phyloP scores from a whole-genome alignment of 176 grass and related monocot genomes.

The Stipa capillata region DNA sequence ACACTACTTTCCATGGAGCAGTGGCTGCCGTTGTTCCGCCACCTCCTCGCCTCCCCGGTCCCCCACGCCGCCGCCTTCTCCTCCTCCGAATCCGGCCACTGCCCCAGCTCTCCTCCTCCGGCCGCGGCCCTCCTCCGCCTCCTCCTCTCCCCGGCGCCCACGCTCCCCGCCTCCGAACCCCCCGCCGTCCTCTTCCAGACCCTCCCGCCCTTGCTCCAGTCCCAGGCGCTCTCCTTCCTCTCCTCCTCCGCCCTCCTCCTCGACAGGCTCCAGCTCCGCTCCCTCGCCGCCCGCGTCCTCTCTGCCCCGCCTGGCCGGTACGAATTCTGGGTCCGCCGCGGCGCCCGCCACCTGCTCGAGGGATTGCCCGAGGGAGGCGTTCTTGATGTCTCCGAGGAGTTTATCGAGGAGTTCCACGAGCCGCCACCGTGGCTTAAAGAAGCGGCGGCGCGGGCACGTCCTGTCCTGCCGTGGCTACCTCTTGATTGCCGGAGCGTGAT shows the following conservation, averaged over 20 bases:
- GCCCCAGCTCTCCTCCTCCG: constrained; percentile 6
- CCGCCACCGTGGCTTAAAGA: constrained; percentile 46
- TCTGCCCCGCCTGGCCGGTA: not conserved
- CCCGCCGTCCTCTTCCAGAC: constrained; percentile 49
- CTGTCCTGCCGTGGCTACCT: constrained; percentile 55
- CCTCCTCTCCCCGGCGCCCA: constrained; percentile 25
- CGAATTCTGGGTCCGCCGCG: constrained; percentile 36
- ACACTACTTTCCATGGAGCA: constrained; percentile 36
- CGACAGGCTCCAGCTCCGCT: constrained; percentile 19
- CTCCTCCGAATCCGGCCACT: not conserved
- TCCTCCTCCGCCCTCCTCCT: constrained; percentile 28
- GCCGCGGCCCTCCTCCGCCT: constrained; percentile 27
- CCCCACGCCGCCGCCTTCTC: constrained; percentile 33
- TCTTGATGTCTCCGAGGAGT: not conserved
- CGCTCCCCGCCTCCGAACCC: constrained; percentile 12
- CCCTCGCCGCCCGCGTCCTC: constrained; percentile 27
- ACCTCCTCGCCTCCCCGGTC: constrained; percentile 35
- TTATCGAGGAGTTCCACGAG: constrained; percentile 33
- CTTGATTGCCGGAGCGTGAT: constrained; percentile 23
- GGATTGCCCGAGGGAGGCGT: constrained; percentile 30
- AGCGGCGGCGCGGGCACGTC: not conserved
- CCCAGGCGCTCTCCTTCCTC: constrained; percentile 71
- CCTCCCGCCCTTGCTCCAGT: constrained; percentile 53
- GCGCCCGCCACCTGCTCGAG: constrained; percentile 71
- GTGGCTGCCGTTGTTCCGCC: constrained; percentile 48